Conservation (phyloP, 164 flowering plant genomes). For the Dillenia turbinata region DNA sequence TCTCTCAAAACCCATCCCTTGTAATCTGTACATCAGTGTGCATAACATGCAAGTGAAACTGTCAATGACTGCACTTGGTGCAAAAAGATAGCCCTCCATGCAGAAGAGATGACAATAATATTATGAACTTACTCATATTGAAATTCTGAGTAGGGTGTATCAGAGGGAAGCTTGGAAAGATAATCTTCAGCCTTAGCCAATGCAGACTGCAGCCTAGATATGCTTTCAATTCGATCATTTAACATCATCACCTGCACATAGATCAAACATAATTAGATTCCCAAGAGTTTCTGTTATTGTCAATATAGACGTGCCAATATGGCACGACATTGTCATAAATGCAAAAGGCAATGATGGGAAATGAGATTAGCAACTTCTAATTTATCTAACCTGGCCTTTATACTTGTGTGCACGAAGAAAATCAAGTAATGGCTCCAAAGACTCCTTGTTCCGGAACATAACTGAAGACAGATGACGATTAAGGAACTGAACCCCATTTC, state of each 20-base stretch:
- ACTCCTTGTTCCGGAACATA: constrained; percentile 83
- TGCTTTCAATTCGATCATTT: constrained; percentile 76
- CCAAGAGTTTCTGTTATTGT: too few species aligned
- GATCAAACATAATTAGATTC: background rate
- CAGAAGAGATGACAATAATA: too few species aligned
- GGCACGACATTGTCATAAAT: too few species aligned
- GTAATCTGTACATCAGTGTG: constrained; percentile 44
- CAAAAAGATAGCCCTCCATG: too few species aligned
- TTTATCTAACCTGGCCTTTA: constrained; percentile 69
- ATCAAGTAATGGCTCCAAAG: constrained; percentile 80
- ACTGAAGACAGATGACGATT: constrained; percentile 91
- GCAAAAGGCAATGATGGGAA: too few species aligned
- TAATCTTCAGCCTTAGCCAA: constrained; percentile 78
- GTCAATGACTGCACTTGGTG: too few species aligned
- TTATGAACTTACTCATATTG: constrained; percentile 52
- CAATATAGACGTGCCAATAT: too few species aligned
- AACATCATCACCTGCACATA: constrained; percentile 70
- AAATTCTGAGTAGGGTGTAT: constrained; percentile 71
- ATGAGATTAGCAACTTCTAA: background rate
- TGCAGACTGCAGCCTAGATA: constrained; percentile 60
- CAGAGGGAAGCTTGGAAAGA: constrained; percentile 60
- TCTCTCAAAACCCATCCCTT: constrained; percentile 89
- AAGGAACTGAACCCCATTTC: constrained; percentile 95
- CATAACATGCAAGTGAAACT: too few species aligned
- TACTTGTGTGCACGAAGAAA: constrained; percentile 80